Base-by-base conservation (phyloP, 139 green algal genomes). In the Medakamo hakoo region DNA sequence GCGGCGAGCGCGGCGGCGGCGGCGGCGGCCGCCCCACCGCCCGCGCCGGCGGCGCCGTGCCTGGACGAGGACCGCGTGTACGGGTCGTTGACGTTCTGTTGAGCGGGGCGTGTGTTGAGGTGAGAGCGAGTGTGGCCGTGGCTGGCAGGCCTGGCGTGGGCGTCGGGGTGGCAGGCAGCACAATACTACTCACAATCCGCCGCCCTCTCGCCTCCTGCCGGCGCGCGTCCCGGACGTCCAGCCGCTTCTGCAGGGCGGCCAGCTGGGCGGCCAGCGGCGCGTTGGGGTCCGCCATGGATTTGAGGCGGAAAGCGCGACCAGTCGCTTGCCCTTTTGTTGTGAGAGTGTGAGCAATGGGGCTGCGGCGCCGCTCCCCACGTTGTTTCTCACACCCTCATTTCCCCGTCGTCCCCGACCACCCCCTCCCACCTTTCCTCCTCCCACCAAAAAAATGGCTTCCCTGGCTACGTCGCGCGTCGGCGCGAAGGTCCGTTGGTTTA, bases 1-100 rank as follows among this genome's bases (percentile, higher is more conserved):
- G 65, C 65, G 5, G 66, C 66, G 58, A 52, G 9, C 9, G 40
- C 40, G 40, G 40, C 40, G 9, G 40, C 40, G 3, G 65, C 65
- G 2, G 65, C 59, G 0, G 57, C 64, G 0, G 64, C 57, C 23
- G 4, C 9, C 21, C n/a, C 27, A 30, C 48, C 65, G 65, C 64
- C 29, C 64, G 58, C 9, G 64, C 58, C 1, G 59, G 24, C 59
- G 65, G 65, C 22, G 48, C 27, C 26, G 49, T 14, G 23, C 22
- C n/a, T n/a, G n/a, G n/a, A n/a, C n/a, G n/a, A n/a, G n/a, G 22
- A 4, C 19, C 4, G 5, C 4, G n/a, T 4, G 23, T 59, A 27
- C 4, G 55, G 22, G 55, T 27, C 22, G 55, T 4, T 4, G 23
- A 25, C 4, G 23, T 59, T 25, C 55, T 29, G 55, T 19, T 16